Base-by-base conservation (phyloP, 2,329 filamentous ascomycete species). In the Penicillium sp. region DNA sequence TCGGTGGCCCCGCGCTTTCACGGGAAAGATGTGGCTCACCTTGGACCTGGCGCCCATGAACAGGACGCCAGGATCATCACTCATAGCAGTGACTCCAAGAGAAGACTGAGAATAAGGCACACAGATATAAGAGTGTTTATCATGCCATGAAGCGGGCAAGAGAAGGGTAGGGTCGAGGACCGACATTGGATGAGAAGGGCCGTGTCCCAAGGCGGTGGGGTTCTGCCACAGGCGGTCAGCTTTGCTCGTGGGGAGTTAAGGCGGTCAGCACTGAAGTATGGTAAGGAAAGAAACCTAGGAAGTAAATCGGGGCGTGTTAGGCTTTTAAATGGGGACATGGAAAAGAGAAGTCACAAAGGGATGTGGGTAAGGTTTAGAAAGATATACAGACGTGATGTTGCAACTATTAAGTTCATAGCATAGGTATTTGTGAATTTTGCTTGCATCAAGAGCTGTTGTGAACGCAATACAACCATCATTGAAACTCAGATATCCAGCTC, bases 41-140 rank as follows among this genome's bases (percentile, higher is more conserved):
- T 72, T 73, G 31, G 65, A 66, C 60, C 67, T 63, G 55, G 67
- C 61, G 53, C 60, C 60, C 58, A 72, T 52, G 46, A 70, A 64
- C 53, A 70, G 66, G 44, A 70, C 58, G 51, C 63, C 66, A 33
- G 66, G 57, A 31, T 68, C 65, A 49, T 66, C 61, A 56, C 61
- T 71, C 71, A 72, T 73, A 52, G 55, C 59, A 59, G 32, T 27
- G 3, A 18, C 5, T 15, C 28, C 23, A 12, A 41, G 5, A 24
- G 12, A 31, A 42, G 6, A 9, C 25, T 27, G 15, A 13, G 10
- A 35, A 39, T 38, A 37, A 6, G 43, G 41, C 44, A n/a, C 28
- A 33, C 31, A 25, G 35, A 27, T 23, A 33, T 44, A 37, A 42
- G 33, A 35, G 28, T n/a, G 23, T 24, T 47, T 49, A 46, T 20